phyloP scores from a whole-genome alignment of 164 flowering plant genomes.

The Buxus sempervirens region DNA sequence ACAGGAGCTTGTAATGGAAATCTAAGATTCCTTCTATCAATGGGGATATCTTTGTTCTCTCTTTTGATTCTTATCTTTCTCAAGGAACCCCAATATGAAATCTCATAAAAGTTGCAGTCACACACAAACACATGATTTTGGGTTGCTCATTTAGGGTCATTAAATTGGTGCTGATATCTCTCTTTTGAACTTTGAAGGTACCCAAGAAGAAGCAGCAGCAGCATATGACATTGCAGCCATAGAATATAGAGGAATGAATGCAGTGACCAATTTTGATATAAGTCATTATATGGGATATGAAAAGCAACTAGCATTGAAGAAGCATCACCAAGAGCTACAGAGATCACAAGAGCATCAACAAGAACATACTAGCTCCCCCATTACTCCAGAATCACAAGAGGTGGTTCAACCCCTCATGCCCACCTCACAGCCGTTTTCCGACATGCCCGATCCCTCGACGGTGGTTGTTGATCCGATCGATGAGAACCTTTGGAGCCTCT shows the following conservation, averaged over 20 bases:
- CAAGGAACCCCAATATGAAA: too few relatives aligned
- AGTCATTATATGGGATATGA: constrained; percentile 18
- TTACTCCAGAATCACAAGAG: constrained; percentile 7
- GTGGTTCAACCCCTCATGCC: constrained; percentile 5
- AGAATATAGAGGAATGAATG: constrained; percentile 34
- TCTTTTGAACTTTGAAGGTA: constrained; percentile 14
- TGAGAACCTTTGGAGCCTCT: constrained; percentile 28
- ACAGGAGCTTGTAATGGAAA: too few relatives aligned
- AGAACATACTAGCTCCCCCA: not conserved
- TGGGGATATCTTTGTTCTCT: too few relatives aligned
- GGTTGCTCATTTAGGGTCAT: too few relatives aligned
- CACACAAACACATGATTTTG: too few relatives aligned
- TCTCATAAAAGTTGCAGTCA: too few relatives aligned
- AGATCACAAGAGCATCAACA: not conserved
- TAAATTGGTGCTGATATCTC: not conserved
- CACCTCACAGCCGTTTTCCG: not conserved
- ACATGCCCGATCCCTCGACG: constrained; percentile 5
- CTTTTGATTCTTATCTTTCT: too few relatives aligned
- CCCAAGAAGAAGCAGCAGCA: constrained; percentile 38
- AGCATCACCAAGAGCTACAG: not conserved
- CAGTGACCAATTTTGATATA: constrained; percentile 40
- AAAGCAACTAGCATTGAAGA: not conserved
- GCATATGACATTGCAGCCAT: constrained; percentile 38
- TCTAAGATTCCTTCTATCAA: too few relatives aligned
- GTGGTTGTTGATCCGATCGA: constrained; percentile 24